Evolutionary conservation across 495 filamentous ascomycete species (phyloP).

Genomic region (Podospora tetraspora): DNA sequence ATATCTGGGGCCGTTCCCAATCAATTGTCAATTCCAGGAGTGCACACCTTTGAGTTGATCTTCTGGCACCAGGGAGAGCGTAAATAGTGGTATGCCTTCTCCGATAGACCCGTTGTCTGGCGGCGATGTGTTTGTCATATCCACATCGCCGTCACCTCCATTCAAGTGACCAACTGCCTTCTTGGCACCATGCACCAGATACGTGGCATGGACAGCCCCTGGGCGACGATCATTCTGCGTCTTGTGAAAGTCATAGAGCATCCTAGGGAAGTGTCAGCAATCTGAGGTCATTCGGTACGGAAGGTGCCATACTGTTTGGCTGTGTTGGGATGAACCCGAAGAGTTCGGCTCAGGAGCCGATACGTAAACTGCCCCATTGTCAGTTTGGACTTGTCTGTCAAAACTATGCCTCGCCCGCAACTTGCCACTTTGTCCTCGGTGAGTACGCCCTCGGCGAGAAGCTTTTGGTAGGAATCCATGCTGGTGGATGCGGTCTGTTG

Average conservation of each 20-base stretch:
- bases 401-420: background rate
- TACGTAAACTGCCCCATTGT: conserved; percentile 65
- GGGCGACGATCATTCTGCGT: conserved; percentile 74
- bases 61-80: conserved; percentile 70
- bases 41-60: conserved; percentile 66
- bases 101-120: conserved; percentile 46
- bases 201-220: conserved; percentile 75
- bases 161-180: conserved; percentile 29
- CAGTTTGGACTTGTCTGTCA: background rate
- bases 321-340: conserved; percentile 73
- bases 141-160: conserved; percentile 59
- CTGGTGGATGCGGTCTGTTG: conserved; percentile 7
- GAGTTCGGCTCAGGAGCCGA: conserved; percentile 67
- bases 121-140: conserved; percentile 68
- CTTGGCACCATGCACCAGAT: conserved; percentile 66
- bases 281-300: background rate
- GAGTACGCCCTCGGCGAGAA: conserved; percentile 69
- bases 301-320: conserved; percentile 30
- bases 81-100: conserved; percentile 44
- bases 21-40: conserved; percentile 13
- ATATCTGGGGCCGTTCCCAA: background rate
- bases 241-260: conserved; percentile 84
- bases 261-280: conserved; percentile 44
- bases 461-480: conserved; percentile 61
- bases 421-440: conserved; percentile 70